Conservation (phyloP, 768 basidiomycete genomes). For the Tricholoma matsutake region DNA sequence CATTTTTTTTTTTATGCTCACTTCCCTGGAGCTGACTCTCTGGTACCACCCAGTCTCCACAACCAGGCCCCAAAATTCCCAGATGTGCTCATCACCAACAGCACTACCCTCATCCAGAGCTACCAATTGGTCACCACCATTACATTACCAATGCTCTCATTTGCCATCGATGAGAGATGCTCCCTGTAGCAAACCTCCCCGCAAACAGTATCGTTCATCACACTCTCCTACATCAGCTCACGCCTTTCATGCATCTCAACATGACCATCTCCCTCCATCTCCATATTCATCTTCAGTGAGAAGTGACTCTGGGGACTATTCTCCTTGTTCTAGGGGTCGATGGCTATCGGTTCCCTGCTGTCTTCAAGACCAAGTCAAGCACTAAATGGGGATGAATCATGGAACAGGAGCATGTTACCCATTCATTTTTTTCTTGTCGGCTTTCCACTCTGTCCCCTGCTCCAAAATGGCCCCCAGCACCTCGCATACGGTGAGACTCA, state of each 20-base stretch:
- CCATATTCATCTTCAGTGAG: conserved; percentile 68
- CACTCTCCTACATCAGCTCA: conserved; percentile 51
- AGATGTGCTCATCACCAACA: conserved; percentile 34
- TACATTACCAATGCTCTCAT: conserved; percentile 23
- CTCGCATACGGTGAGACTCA: too few relatives aligned
- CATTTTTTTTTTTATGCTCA: too few relatives aligned
- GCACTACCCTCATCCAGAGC: conserved; percentile 17
- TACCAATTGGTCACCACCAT: conserved; percentile 40
- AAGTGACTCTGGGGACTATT: conserved; percentile 66
- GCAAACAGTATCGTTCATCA: conserved; percentile 64
- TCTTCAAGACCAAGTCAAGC: conserved; percentile 43
- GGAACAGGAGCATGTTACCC: conserved; percentile 10
- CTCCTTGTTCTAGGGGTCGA: conserved; percentile 68
- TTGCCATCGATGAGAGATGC: conserved; percentile 33
- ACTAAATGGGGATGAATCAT: conserved; percentile 30
- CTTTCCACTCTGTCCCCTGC: too few relatives aligned
- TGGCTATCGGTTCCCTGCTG: conserved; percentile 78
- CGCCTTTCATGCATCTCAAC: conserved; percentile 35
- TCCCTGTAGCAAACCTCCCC: conserved; percentile 41
- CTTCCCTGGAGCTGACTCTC: too few relatives aligned
- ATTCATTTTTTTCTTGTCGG: not conserved
- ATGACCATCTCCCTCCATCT: conserved; percentile 61
- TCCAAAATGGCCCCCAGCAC: too few relatives aligned
- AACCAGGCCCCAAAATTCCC: conserved; percentile 28
- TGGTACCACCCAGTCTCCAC: conserved; percentile 37